These are phyloP conservation scores for Nepenthes mirabilis DNA, from an alignment of 148 eudicot genomes.

Conservation along the genomic window DNA sequence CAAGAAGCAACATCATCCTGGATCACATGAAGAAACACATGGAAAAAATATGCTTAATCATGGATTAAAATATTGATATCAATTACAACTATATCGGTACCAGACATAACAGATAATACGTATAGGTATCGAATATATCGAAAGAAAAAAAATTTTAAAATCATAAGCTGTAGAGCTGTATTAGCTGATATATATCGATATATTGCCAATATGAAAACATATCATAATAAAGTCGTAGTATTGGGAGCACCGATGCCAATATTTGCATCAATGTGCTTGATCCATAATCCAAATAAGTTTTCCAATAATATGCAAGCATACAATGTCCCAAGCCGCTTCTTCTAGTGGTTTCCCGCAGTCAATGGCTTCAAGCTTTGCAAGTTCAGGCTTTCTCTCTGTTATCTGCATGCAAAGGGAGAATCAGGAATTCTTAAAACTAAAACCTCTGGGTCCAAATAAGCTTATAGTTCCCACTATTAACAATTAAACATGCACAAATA, in stretches of 20 bases:
- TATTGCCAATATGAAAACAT: too few species aligned
- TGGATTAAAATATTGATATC: too few species aligned
- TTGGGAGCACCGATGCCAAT: too few species aligned
- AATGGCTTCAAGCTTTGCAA: constrained; percentile 71
- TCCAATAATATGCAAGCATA: constrained; percentile 17
- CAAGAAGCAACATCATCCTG: constrained; percentile 96
- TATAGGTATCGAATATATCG: too few species aligned
- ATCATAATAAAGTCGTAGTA: too few species aligned
- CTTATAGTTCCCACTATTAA: neutral
- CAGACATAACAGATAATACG: too few species aligned
- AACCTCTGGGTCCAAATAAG: neutral
- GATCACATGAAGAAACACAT: constrained; percentile 3
- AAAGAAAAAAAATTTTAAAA: too few species aligned
- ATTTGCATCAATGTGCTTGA: neutral
- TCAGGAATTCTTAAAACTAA: neutral
- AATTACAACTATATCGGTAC: too few species aligned
- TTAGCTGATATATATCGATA: too few species aligned
- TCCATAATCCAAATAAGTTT: neutral
- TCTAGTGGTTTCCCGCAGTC: constrained; percentile 85
- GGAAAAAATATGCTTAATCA: neutral
- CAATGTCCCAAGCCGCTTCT: constrained; percentile 95
- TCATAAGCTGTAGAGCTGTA: too few species aligned
- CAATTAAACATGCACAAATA: neutral
- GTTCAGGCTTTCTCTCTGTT: constrained; percentile 53
- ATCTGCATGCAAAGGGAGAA: constrained; percentile 30